Percentiles rank a stretch among this genome's conserved stretches.
These are phyloP conservation scores for Lepidopterella palustris DNA, from an alignment of 495 filamentous ascomycete species.

Conservation along the genomic window DNA sequence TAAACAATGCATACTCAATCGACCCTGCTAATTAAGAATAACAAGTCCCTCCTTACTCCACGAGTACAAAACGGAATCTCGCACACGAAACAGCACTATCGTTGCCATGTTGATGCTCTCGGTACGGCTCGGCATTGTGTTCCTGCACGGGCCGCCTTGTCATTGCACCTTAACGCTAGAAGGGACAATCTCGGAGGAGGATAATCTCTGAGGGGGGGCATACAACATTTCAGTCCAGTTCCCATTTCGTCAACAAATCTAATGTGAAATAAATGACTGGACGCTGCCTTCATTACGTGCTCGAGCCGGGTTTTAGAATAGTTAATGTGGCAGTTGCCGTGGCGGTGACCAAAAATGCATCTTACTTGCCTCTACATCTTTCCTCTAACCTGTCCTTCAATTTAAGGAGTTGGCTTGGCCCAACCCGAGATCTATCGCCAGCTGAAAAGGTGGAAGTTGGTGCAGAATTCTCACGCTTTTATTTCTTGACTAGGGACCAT, in stretches of 20 bases:
- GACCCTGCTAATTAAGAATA: too few relatives aligned
- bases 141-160: background rate
- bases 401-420: background rate
- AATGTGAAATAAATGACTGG: background rate
- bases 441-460: background rate
- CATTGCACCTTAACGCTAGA: background rate
- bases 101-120: background rate
- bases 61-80: too few relatives aligned
- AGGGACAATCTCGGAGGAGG: background rate
- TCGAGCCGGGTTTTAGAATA: background rate
- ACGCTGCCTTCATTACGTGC: background rate
- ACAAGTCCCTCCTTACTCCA: too few relatives aligned
- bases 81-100: too few relatives aligned
- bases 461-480: background rate
- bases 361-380: background rate
- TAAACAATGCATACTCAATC: too few relatives aligned
- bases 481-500: background rate
- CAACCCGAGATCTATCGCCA: background rate
- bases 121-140: background rate
- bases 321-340: background rate
- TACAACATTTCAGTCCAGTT: too few relatives aligned
- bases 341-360: background rate
- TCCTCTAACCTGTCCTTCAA: background rate
- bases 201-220: too few relatives aligned
- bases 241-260: background rate